Conservation (phyloP, 257 asterid genomes). For the Perilla frutescens region DNA sequence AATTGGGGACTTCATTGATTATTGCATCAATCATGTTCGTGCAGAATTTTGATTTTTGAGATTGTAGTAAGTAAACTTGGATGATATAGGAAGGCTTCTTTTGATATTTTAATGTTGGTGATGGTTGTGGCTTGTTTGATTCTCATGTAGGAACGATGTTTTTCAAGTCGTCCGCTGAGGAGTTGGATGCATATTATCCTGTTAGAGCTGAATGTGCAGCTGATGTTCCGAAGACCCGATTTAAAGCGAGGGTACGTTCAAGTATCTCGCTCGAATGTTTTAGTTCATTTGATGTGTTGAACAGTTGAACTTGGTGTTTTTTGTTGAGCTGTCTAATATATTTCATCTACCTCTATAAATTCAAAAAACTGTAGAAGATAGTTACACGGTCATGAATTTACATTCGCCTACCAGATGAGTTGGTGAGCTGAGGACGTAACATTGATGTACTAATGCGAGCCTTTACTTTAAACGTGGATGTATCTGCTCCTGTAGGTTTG, state of each 20-base stretch:
- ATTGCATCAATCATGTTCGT: slow-evolving; percentile 30
- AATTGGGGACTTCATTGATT: slow-evolving; percentile 26
- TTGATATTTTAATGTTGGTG: slow-evolving; percentile 24
- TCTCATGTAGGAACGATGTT: slow-evolving; percentile 47
- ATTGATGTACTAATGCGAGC: not conserved
- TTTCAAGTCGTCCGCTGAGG: slow-evolving; percentile 60
- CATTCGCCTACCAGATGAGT: slow-evolving; percentile 6
- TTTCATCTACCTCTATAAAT: slow-evolving; percentile 8
- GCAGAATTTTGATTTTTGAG: slow-evolving; percentile 30
- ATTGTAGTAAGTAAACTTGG: slow-evolving; percentile 22
- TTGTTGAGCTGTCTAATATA: slow-evolving; percentile 7
- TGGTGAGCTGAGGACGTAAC: slow-evolving; percentile 5
- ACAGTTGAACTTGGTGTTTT: not conserved
- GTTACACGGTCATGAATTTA: slow-evolving; percentile 12
- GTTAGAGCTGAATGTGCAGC: slow-evolving; percentile 82
- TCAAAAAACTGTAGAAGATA: not conserved
- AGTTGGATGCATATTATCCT: slow-evolving; percentile 82
- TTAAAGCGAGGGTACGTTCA: slow-evolving; percentile 78
- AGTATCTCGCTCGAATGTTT: not conserved
- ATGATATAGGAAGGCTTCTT: slow-evolving; percentile 40
- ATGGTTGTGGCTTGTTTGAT: slow-evolving; percentile 25
- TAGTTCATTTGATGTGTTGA: slow-evolving; percentile 23
- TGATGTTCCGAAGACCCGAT: slow-evolving; percentile 82
- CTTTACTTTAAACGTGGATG: not conserved
- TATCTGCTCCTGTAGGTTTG: not conserved